A percentile compares a stretch with the other conserved stretches of the same genome.
Evolutionary conservation across 2,329 filamentous ascomycete species (phyloP).

Genomic region (Arthrobotrys megalospora): DNA sequence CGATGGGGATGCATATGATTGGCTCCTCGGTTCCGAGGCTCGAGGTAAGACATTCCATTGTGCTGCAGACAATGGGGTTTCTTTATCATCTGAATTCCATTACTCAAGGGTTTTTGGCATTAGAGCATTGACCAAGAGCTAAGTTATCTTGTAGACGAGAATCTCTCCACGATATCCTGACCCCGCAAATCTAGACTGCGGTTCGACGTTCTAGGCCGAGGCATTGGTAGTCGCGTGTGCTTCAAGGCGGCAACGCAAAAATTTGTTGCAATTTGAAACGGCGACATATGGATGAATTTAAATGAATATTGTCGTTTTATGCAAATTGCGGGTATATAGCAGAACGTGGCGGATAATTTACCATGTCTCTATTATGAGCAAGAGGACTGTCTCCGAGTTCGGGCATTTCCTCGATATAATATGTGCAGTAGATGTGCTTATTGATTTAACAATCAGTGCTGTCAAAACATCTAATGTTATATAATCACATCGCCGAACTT

Average conservation of each 20-base stretch:
- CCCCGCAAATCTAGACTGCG: conserved; percentile 8
- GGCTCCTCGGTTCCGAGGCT: conserved; percentile 24
- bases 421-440: no score
- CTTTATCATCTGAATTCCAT: conserved; percentile 31
- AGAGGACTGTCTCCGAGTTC: no score
- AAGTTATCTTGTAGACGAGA: conserved; percentile 9
- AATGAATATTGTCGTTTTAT: neutral
- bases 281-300: neutral
- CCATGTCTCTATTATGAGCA: no score
- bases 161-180: conserved; percentile 32
- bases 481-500: no score
- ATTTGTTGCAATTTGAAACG: conserved; percentile 9
- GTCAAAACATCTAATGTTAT: no score
- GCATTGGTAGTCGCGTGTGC: conserved; percentile 25
- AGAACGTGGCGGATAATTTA: neutral
- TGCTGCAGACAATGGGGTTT: conserved; percentile 14
- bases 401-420: no score
- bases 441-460: no score
- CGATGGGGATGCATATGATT: conserved; percentile 24
- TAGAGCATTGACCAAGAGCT: conserved; percentile 18
- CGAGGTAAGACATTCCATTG: conserved; percentile 7
- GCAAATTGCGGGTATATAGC: neutral
- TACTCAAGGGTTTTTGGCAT: conserved; percentile 24
- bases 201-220: conserved; percentile 15
- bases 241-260: conserved; percentile 7